These are phyloP conservation scores for Epithemia pelagica DNA, from an alignment of 108 stramenopile species.

Conservation along the genomic window DNA sequence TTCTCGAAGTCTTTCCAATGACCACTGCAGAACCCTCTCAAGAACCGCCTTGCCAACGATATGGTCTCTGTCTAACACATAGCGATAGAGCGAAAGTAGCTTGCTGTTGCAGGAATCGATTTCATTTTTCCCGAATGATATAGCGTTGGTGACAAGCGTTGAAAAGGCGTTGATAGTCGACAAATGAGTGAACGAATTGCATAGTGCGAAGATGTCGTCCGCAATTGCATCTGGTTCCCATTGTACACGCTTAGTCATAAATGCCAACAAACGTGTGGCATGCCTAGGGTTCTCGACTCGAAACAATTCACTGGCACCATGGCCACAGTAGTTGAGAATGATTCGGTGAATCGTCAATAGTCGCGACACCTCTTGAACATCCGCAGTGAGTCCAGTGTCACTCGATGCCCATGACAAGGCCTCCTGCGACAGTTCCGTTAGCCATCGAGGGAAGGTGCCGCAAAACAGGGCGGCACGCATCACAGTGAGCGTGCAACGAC, in stretches of 20 bases:
- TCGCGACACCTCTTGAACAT: constrained; percentile 71
- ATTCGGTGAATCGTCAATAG: constrained; percentile 64
- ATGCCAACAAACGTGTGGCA: constrained; percentile 51
- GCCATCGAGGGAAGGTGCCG: constrained; percentile 46
- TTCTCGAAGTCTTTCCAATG: neutral
- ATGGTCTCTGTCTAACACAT: neutral
- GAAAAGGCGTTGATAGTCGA: constrained; percentile 45
- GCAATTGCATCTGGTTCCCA: constrained; percentile 27
- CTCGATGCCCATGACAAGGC: constrained; percentile 62
- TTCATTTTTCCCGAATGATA: neutral
- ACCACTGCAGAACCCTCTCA: neutral
- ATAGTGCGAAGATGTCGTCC: constrained; percentile 48
- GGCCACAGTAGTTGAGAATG: constrained; percentile 72
- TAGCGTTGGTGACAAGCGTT: constrained; percentile 21
- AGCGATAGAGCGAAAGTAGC: neutral
- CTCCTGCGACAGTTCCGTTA: constrained; percentile 47
- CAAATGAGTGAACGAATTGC: constrained; percentile 71
- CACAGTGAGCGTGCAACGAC: constrained; percentile 51
- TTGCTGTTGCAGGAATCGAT: neutral
- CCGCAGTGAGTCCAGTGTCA: constrained; percentile 50
- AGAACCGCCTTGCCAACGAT: neutral
- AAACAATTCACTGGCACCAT: constrained; percentile 71
- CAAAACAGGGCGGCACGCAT: constrained; percentile 67
- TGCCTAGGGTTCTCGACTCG: constrained; percentile 72
- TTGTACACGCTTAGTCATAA: constrained; percentile 52